Evolutionary conservation across 164 flowering plant species (phyloP).

Genomic region (Pachysandra terminalis): DNA sequence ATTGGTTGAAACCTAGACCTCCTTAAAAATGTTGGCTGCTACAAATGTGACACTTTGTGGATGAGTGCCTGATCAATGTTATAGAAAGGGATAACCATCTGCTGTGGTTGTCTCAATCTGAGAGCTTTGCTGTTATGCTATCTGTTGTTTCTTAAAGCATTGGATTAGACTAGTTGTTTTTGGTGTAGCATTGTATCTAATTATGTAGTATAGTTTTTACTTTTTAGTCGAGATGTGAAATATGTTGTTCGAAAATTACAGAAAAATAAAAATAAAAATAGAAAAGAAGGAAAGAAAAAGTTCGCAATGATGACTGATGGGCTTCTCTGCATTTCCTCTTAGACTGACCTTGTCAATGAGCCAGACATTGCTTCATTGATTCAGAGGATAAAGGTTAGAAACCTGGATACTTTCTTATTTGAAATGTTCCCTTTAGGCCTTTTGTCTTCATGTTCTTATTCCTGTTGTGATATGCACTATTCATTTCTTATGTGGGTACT

Average conservation of each 20-base stretch:
- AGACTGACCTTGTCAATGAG: constrained; percentile 95
- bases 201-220: not conserved
- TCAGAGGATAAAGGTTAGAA: constrained; percentile 73
- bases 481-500: not conserved
- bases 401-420: constrained; percentile 9
- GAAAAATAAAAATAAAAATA: no score
- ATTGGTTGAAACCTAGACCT: not conserved
- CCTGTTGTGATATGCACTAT: not conserved
- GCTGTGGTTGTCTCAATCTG: not conserved
- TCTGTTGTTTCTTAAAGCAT: not conserved
- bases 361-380: constrained; percentile 60
- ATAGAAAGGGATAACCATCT: not conserved
- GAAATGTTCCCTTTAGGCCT: not conserved
- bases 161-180: no score
- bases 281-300: not conserved
- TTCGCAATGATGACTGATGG: constrained; percentile 12
- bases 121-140: not conserved
- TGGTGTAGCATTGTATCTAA: not conserved
- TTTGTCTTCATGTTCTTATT: not conserved
- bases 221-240: no score
- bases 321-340: constrained; percentile 10
- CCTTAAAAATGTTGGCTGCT: not conserved
- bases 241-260: no score
- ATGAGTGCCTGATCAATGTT: not conserved
- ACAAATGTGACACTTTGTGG: not conserved